phyloP scores from a whole-genome alignment of 1,139 yeast species.

The Nadsonia starkeyi-henricii region DNA sequence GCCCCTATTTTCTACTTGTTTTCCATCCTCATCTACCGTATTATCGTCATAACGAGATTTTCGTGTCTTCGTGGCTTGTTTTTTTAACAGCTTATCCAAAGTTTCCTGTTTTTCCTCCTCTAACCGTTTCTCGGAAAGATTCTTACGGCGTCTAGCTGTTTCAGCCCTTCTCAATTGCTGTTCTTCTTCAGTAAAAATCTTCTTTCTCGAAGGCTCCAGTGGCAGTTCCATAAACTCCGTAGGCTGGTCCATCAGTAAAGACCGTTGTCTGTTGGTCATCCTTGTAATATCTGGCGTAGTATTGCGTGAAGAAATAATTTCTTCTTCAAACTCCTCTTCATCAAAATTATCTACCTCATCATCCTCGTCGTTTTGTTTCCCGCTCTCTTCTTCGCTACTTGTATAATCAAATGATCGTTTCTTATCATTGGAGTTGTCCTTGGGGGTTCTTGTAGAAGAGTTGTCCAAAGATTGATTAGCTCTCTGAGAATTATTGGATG shows the following conservation, averaged over 20 bases:
- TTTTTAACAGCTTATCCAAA: slow-evolving; percentile 65
- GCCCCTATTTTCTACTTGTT: neutral
- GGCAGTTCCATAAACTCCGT: slow-evolving; percentile 18
- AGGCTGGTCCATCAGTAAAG: slow-evolving; percentile 18
- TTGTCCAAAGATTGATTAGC: neutral
- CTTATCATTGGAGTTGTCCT: neutral
- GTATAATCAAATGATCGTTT: neutral
- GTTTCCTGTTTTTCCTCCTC: slow-evolving; percentile 93
- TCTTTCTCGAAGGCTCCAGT: slow-evolving; percentile 23
- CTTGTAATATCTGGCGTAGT: slow-evolving; percentile 22
- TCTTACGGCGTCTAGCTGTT: slow-evolving; percentile 76
- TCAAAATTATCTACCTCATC: neutral
- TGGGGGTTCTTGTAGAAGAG: neutral
- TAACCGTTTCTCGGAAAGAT: slow-evolving; percentile 63
- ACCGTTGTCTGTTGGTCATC: slow-evolving; percentile 30
- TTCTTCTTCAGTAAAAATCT: slow-evolving; percentile 68
- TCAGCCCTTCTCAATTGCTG: slow-evolving; percentile 72
- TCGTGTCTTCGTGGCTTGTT: slow-evolving; percentile 46
- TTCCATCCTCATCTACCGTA: slow-evolving; percentile 12
- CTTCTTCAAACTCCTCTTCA: neutral
- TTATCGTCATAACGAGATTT: slow-evolving; percentile 16
- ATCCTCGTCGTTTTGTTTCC: neutral
- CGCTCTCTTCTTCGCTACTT: neutral
- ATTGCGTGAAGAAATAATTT: slow-evolving; percentile 17
- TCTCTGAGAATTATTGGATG: neutral